Evolutionary conservation across 176 grass and related monocot species (phyloP).

Genomic region (Aechmea fasciata): DNA sequence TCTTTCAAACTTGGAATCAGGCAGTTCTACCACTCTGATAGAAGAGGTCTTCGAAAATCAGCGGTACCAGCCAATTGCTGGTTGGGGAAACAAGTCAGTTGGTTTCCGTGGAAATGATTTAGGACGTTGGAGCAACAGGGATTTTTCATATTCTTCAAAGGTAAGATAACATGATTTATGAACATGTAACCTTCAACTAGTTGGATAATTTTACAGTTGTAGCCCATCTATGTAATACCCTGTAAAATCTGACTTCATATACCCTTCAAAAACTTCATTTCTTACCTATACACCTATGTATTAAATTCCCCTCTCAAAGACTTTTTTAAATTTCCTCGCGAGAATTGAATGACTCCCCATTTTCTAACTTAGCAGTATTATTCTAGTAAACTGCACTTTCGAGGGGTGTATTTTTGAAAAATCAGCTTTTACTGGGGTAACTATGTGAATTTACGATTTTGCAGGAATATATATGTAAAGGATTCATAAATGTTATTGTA

Average conservation of each 20-base stretch:
- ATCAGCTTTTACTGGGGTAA: no score
- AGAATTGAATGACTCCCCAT: no score
- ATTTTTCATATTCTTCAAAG: conserved; percentile 79
- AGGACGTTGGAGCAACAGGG: conserved; percentile 68
- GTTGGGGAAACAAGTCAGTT: conserved; percentile 51
- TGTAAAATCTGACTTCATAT: neutral
- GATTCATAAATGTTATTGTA: neutral
- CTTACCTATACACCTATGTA: no score
- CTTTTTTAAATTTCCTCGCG: no score
- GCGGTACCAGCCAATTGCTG: conserved; percentile 67
- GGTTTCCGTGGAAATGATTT: conserved; percentile 45
- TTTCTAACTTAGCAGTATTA: no score
- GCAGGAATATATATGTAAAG: neutral
- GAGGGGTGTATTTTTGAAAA: no score
- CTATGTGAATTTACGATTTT: no score
- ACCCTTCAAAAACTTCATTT: neutral
- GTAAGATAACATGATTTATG: conserved; percentile 19
- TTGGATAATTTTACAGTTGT: neutral
- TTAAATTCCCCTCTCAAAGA: no score
- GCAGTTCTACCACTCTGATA: conserved; percentile 30
- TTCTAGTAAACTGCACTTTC: no score
- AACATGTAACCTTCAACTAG: neutral
- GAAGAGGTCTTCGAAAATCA: conserved; percentile 98
- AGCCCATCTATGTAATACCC: no score
- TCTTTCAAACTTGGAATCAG: conserved; percentile 20